These are phyloP conservation scores for Beauveria bassiana DNA, from an alignment of 2,329 filamentous ascomycete species.

Conservation along the genomic window DNA sequence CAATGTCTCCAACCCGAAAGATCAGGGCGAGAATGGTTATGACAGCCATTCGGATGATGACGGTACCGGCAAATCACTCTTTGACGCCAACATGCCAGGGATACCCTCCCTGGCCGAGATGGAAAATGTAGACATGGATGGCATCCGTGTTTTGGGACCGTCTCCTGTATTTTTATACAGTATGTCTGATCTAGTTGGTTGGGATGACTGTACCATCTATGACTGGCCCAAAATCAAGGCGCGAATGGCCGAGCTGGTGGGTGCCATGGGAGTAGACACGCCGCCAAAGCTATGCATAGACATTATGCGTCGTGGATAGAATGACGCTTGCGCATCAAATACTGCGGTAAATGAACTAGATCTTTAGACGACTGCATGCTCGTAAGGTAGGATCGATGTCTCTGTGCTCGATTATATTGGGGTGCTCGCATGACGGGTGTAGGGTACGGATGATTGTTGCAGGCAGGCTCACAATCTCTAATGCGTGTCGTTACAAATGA, in stretches of 20 bases:
- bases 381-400: background rate
- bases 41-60: conserved; percentile 12
- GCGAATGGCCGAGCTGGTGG: conserved; percentile 58
- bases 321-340: background rate
- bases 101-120: conserved; percentile 50
- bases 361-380: background rate
- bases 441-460: background rate
- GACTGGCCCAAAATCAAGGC: conserved; percentile 49
- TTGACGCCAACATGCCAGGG: conserved; percentile 59
- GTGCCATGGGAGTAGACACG: conserved; percentile 55
- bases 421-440: background rate
- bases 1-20: no score
- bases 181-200: conserved; percentile 47
- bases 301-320: conserved; percentile 26
- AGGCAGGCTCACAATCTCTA: no score
- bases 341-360: background rate
- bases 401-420: no score
- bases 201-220: conserved; percentile 46
- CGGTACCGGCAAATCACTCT: conserved; percentile 33
- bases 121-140: conserved; percentile 46
- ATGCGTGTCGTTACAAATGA: no score
- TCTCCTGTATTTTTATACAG: conserved; percentile 29
- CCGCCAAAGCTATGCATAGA: conserved; percentile 51
- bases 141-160: conserved; percentile 47
- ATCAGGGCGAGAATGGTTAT: background rate